Percentiles rank a stretch among this genome's conserved stretches.
These are phyloP conservation scores for Irpex lacteus DNA, from an alignment of 1,284 basidiomycete species.

Conservation along the genomic window DNA sequence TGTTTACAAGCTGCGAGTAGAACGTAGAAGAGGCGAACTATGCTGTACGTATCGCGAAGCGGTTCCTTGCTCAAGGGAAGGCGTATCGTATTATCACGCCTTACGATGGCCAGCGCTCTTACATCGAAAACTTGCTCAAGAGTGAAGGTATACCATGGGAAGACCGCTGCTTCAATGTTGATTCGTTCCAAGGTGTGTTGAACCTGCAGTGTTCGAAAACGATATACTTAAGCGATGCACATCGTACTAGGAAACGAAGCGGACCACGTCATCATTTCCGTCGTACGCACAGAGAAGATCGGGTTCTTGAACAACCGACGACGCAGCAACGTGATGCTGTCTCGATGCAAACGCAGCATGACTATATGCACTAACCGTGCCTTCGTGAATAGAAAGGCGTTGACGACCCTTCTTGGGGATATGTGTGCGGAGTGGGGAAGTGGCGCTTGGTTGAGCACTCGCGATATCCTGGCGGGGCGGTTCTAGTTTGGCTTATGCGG, in stretches of 20 bases:
- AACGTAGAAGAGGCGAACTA: constrained; percentile 27
- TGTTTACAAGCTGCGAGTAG: constrained; percentile 39
- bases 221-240: neutral
- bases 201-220: constrained; percentile 8
- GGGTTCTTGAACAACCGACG: constrained; percentile 49
- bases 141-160: constrained; percentile 36
- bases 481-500: neutral
- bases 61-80: neutral
- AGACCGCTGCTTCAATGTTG: constrained; percentile 48
- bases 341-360: constrained; percentile 65
- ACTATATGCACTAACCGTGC: constrained; percentile 55
- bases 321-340: constrained; percentile 69
- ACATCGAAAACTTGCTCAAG: constrained; percentile 39
- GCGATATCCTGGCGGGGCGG: constrained; percentile 3
- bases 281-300: constrained; percentile 43
- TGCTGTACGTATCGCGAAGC: neutral
- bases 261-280: constrained; percentile 59
- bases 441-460: constrained; percentile 6
- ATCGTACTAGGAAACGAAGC: constrained; percentile 35
- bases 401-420: constrained; percentile 5
- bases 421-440: constrained; percentile 5
- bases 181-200: constrained; percentile 40
- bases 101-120: constrained; percentile 50
- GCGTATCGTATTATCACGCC: constrained; percentile 45
- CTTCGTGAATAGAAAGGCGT: constrained; percentile 32